Base-by-base conservation (phyloP, 1,139 yeast genomes). In the Sugiyamaella xylanicola region DNA sequence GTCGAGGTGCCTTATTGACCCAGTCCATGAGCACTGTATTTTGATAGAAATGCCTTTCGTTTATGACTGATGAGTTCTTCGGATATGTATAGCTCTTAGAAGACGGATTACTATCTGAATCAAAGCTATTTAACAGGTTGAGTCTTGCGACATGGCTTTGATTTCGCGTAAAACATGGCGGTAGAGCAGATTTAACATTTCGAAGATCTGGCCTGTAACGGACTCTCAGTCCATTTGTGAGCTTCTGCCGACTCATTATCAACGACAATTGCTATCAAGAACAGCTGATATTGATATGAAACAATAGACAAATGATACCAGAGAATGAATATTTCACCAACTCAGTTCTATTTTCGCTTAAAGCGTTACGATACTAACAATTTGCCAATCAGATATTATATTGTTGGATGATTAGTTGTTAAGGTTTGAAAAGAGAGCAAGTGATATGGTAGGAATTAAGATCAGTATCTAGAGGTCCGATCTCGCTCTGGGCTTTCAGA, bases 11-110 rank as follows among this genome's bases (percentile, higher is more conserved):
- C 61, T 83, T 81, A 56, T 78, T 75, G 21, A 82, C 73, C 80
- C 90, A 91, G 50, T 81, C 80, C 69, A 85, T 75, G 56, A 92
- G 74, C 7, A 89, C 79, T 22, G 86, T 83, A 68, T 91, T 91
- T 65, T 92, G 97, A 69, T 87, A 91, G 70, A 87, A 93, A 68
- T 92, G 98, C 48, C 76, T 69, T 48, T 71, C 72, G 56, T 75
- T 76, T 59, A 77, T 70, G 62, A 77, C 69, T 44, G 65, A 65
- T 11, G 78, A 74, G 36, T 62, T 64, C 16, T 59, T 60, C 2
- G 73, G 73, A 55, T 70, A 70, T 11, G 73, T 69, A 37, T 61
- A 63, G 48, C 53, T 47, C 11, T 56, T 40, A 21, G 50, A 17
- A 1, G 50, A 21, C 4, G 52, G 25, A n/a, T 25, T 48, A 8